Base-by-base conservation (phyloP, 345 rosid genomes). In the Lagerstroemia speciosa region DNA sequence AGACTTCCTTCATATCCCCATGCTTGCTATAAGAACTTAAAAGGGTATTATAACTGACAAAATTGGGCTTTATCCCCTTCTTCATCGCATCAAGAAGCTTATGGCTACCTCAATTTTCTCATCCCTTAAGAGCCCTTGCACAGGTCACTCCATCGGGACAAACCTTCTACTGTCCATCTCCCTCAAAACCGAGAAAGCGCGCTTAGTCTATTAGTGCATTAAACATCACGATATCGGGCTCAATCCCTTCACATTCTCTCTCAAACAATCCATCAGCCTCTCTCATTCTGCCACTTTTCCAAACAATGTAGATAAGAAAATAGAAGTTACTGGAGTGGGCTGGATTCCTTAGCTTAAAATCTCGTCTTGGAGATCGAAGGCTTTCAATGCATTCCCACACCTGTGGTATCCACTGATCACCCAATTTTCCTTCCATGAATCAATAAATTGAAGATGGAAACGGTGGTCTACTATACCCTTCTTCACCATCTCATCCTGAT, bases 71-170 rank as follows among this genome's bases (percentile, higher is more conserved):
- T 52, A 93, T 87, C 65, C 92, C 97, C 73, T 74, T 82, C 79
- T 89, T 85, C 94, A 86, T 93, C 78, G 83, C 89, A n/a, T n/a
- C n/a, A n/a, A n/a, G n/a, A n/a, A n/a, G n/a, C n/a, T n/a, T n/a
- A 26, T 77, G 74, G 97, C 97, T 83, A 85, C 86, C 75, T 91
- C 89, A 3, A 93, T 87, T 71, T 82, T 93, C 1, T 91, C 96
- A 78, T 83, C 84, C 76, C 76, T 82, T 75, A 92, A 93, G 24
- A 41, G 86, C 30, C 97, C 97, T 41, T 83, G 82, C 97, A 93
- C 87, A 64, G 2, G 98, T 93, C 75, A 89, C 91, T 36, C 89
- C 98, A 76, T 93, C 96, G 7, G 96, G 96, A 71, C 64, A 9
- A 27, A 91, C 77, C 62, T 74, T 86, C 79, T 77, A 78, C 70